phyloP scores from a whole-genome alignment of 768 basidiomycete species.

The Macrolepiota dolichaula region DNA sequence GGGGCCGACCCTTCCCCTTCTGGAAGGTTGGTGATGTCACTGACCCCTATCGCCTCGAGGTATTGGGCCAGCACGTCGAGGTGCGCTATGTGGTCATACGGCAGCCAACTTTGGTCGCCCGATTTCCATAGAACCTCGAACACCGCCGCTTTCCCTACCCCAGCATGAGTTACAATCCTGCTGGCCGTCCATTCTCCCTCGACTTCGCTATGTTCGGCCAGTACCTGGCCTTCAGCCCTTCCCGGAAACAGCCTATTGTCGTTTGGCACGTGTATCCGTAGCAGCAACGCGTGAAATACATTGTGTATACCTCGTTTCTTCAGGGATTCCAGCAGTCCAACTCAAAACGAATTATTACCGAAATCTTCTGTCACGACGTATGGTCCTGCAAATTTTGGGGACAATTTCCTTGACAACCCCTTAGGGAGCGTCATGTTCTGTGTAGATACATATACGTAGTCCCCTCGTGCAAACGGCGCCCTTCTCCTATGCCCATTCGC shows the following conservation, averaged over 20 bases:
- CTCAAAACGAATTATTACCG: not conserved
- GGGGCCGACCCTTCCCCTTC: not conserved
- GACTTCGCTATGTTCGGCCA: not conserved
- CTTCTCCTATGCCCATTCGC: slow-evolving; percentile 19
- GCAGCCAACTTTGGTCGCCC: not conserved
- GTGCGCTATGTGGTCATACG: not conserved
- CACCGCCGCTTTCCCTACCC: not conserved
- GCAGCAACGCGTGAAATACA: not conserved
- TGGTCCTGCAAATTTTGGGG: slow-evolving; percentile 10
- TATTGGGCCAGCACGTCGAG: not conserved
- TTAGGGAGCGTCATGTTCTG: slow-evolving; percentile 8
- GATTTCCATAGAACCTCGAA: not conserved
- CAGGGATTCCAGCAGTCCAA: not conserved
- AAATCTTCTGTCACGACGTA: not conserved
- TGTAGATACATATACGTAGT: slow-evolving; percentile 15
- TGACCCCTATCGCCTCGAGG: not conserved
- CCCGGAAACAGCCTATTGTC: not conserved
- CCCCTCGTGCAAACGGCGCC: not conserved
- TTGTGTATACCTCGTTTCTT: not conserved
- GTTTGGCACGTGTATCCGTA: not conserved
- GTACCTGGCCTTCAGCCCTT: not conserved
- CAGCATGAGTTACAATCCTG: not conserved
- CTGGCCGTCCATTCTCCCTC: not conserved
- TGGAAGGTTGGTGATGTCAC: not conserved
- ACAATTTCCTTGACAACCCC: slow-evolving; percentile 10